Conservation (phyloP, 306 rosid genomes). For the Pterocarpus santalinus region DNA sequence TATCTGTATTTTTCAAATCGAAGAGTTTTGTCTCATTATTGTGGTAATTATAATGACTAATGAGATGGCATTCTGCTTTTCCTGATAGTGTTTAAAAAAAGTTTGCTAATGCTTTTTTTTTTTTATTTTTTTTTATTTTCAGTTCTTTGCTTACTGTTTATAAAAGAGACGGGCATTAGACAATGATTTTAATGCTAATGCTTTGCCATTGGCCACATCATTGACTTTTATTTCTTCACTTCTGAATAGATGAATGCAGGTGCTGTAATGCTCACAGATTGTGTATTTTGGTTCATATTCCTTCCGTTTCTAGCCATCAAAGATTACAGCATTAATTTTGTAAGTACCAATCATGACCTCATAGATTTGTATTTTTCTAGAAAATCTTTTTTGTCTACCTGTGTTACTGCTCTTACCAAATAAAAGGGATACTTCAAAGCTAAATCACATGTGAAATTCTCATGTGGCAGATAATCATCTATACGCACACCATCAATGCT, state of each 20-base stretch:
- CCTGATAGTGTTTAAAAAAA: not conserved
- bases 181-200: too few species aligned
- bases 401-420: not conserved
- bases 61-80: slow-evolving; percentile 20
- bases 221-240: slow-evolving; percentile 30
- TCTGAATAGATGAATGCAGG: slow-evolving; percentile 92
- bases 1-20: slow-evolving; percentile 1
- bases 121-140: not conserved
- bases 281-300: slow-evolving; percentile 89
- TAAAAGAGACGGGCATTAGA: not conserved
- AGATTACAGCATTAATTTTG: slow-evolving; percentile 83
- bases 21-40: not conserved
- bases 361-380: not conserved
- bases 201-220: slow-evolving; percentile 19
- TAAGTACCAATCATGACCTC: slow-evolving; percentile 56
- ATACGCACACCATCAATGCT: slow-evolving; percentile 92
- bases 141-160: not conserved
- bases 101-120: not conserved
- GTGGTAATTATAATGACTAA: not conserved
- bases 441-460: slow-evolving; percentile 17
- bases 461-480: slow-evolving; percentile 69
- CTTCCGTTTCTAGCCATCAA: slow-evolving; percentile 85
- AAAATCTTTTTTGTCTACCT: not conserved
- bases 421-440: slow-evolving; percentile 4
- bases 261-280: slow-evolving; percentile 90